Base-by-base conservation (phyloP, 2,329 filamentous ascomycete genomes). In the Colletotrichum sp. region DNA sequence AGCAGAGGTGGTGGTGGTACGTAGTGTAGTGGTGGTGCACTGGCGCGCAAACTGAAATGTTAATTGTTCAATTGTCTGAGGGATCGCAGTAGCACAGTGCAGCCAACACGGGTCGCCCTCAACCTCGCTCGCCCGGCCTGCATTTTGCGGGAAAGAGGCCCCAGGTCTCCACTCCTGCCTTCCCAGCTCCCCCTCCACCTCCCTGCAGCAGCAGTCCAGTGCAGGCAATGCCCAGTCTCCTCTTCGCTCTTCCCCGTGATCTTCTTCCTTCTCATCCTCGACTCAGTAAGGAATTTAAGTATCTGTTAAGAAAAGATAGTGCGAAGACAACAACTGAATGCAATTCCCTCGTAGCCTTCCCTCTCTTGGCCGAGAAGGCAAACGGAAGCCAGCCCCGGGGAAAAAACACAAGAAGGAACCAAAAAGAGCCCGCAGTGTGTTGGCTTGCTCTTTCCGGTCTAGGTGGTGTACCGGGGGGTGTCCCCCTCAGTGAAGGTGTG, bases 41-140 rank as follows among this genome's bases (percentile, higher is more conserved):
- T 70, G 30, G 30, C 27, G 22, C 69, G 56, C 39, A 56, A 52
- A 32, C 36, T 30, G 61, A 67, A 72, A 68, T 64, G 32, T 22
- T 22, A 60, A 64, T 58, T 68, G 73, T 68, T 48, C n/a, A 58
- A 76, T 62, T 62, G 30, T 68, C 67, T 64, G 39, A 61, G 61
- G 69, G 30, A 60, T 73, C 69, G 56, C 70, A 76, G 58, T n/a
- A 34, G 48, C 74, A 76, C 74, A 76, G 74, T 76, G 48, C 58
- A 66, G 70, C 70, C 58, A 74, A 60, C 56, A 68, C 32, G 36
- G 25, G 43, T 52, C 43, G n/a, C n/a, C n/a, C 3, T 18, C 48
- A 22, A 30, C 34, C 36, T 27, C 56, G 13, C 43, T 22, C 48
- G 34, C 36, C 22, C 55, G 56, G 34, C n/a, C n/a, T 39, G 22